Base-by-base conservation (phyloP, 2,329 filamentous ascomycete species). In the Shiraia sp. region DNA sequence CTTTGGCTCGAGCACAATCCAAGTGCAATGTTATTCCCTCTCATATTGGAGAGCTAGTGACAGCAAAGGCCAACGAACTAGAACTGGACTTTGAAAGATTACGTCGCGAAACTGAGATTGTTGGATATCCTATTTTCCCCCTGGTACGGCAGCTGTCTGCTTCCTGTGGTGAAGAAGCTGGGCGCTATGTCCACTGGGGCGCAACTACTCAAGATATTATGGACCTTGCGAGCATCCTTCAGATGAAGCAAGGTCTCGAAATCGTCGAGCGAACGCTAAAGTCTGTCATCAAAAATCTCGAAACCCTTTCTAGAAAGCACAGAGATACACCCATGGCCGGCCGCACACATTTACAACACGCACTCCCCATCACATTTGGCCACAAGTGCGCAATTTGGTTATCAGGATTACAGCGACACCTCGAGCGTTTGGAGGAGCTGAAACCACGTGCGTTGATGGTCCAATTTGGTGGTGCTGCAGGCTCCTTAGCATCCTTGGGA, bases 201-300 rank as follows among this genome's bases (percentile, higher is more conserved):
- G 78, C 79, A 2, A 81, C 79, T 0, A 82, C 79, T 0, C 79
- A 82, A 48, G 79, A 82, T 49, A 80, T 81, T 43, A 81, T 80
- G 78, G 79, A 81, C 47, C 65, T 75, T 0, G 79, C 78, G 0
- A 75, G 72, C 10, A 65, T 79, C 1, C 53, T 82, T 7, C 79
- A 81, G 49, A 79, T 80, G 58, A 75, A 77, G 29, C 51, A 70
- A 10, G 78, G 78, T 0, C 61, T 82, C 10, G 59, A 63, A 1
- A 70, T 81, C 12, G 70, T 81, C 3, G 71, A 78, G 44, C 55
- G 63, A 4, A 67, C 75, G 3, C 61, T 81, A 2, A 46, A 61
- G 2, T 69, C 71, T 1, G 65, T 80, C 3, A 71, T 75, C 23
- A 54, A 56, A 4, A 72, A 70, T 5, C 63, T 81, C 4, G 65